Evolutionary conservation across 768 basidiomycete species (phyloP).

Genomic region (Leccinum rimulosum): DNA sequence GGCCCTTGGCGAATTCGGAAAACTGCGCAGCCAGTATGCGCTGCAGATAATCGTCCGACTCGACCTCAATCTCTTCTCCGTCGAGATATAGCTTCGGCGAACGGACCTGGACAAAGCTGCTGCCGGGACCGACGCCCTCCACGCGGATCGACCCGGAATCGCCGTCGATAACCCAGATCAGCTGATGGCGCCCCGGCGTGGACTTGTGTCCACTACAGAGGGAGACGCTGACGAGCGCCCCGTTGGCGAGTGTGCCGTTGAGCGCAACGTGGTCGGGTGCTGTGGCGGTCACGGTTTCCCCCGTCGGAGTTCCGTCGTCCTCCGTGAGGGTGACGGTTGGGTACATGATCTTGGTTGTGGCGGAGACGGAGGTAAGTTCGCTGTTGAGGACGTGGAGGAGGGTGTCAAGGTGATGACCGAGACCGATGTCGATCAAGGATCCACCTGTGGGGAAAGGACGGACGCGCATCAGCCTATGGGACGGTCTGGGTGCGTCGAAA

Average conservation of each 20-base stretch:
- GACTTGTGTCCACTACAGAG: constrained; percentile 8
- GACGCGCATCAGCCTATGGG: neutral
- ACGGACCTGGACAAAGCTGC: neutral
- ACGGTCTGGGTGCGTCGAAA: neutral
- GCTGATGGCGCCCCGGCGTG: constrained; percentile 7
- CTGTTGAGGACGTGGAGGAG: constrained; percentile 7
- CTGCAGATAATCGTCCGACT: neutral
- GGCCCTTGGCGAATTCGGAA: constrained; percentile 9
- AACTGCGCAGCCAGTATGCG: constrained; percentile 2
- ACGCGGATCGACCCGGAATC: constrained; percentile 10
- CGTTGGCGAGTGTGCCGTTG: constrained; percentile 4
- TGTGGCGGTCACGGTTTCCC: constrained; percentile 1
- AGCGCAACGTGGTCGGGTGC: constrained; percentile 8
- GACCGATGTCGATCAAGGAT: neutral
- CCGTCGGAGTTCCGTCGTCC: constrained; percentile 6
- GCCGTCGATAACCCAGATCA: constrained; percentile 12
- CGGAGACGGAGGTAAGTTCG: constrained; percentile 1
- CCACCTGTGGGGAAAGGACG: neutral
- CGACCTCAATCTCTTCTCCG: constrained; percentile 3
- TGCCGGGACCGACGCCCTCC: neutral
- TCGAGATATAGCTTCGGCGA: constrained; percentile 10
- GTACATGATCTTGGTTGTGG: constrained; percentile 5
- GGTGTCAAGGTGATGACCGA: constrained; percentile 7
- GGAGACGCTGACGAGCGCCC: constrained; percentile 5
- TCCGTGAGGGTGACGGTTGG: constrained; percentile 2